A percentile compares a stretch with the other conserved stretches of the same genome.
Conservation (phyloP, 768 basidiomycete species). For the Pleurotus eryngii region DNA sequence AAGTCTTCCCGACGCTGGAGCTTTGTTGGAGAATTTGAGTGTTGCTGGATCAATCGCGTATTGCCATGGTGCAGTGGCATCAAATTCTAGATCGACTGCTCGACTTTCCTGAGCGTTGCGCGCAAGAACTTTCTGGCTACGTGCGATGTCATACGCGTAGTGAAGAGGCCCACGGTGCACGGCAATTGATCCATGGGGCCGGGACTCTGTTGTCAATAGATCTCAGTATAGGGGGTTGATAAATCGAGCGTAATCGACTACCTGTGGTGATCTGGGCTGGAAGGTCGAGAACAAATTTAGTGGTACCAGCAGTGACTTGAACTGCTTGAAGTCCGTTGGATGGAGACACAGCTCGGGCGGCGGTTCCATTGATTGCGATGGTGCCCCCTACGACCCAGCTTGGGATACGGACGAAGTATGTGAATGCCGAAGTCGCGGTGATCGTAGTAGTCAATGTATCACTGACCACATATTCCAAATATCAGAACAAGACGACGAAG, state of each 20-base stretch:
- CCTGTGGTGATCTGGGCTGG: constrained; percentile 46
- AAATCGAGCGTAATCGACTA: constrained; percentile 11
- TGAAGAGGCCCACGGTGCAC: constrained; percentile 53
- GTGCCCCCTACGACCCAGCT: constrained; percentile 47
- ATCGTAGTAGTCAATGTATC: constrained; percentile 45
- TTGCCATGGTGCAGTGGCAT: constrained; percentile 46
- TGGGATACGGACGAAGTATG: constrained; percentile 47
- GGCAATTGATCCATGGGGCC: constrained; percentile 49
- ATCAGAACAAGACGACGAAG: neutral
- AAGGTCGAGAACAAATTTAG: constrained; percentile 40
- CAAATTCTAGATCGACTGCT: constrained; percentile 49
- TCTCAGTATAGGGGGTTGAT: neutral
- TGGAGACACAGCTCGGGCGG: constrained; percentile 34
- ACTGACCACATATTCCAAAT: constrained; percentile 10
- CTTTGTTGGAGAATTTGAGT: constrained; percentile 32
- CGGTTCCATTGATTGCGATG: constrained; percentile 37
- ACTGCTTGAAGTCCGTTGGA: constrained; percentile 44
- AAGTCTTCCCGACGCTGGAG: constrained; percentile 29
- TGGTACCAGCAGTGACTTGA: constrained; percentile 36
- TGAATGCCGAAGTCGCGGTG: constrained; percentile 38
- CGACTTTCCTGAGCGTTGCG: constrained; percentile 40
- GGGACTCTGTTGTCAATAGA: constrained; percentile 31
- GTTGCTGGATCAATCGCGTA: constrained; percentile 52
- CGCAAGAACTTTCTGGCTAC: constrained; percentile 34
- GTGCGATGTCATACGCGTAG: constrained; percentile 50